A percentile compares a stretch with the other conserved stretches of the same genome.
These are phyloP conservation scores for Bathelium albidoporum DNA, from an alignment of 495 filamentous ascomycete species.

Conservation along the genomic window DNA sequence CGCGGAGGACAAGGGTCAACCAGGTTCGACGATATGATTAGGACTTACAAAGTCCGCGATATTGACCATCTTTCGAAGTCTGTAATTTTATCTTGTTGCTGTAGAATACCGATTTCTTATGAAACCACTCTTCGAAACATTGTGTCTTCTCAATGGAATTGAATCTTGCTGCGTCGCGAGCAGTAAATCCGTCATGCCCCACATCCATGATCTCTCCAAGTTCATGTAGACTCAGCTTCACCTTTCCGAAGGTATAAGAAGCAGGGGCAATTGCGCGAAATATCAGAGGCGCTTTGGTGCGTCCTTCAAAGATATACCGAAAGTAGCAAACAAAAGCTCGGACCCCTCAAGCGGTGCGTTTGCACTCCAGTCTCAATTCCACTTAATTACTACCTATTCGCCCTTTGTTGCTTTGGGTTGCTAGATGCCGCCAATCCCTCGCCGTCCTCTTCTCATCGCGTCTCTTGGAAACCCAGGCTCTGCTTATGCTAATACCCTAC, in stretches of 20 bases:
- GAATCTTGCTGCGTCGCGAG: not conserved
- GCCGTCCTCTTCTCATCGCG: constrained; percentile 50
- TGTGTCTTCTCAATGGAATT: not conserved
- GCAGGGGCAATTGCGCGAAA: no score
- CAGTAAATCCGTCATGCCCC: not conserved
- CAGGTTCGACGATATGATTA: not conserved
- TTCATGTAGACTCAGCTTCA: no score
- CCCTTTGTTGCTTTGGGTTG: not conserved
- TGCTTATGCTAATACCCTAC: constrained; percentile 59
- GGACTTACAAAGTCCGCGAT: not conserved
- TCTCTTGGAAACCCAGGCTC: constrained; percentile 60
- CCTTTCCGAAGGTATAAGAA: no score
- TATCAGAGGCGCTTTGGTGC: no score
- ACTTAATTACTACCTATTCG: not conserved
- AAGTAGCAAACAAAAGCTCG: no score
- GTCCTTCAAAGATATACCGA: no score
- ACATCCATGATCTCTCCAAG: not conserved
- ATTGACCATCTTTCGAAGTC: not conserved
- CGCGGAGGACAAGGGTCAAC: not conserved
- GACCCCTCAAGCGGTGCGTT: not conserved
- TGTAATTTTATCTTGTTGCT: not conserved
- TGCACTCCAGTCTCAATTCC: not conserved
- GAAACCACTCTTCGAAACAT: not conserved
- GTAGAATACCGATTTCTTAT: not conserved
- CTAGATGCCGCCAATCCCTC: constrained; percentile 10